Evolutionary conservation across 2,329 filamentous ascomycete genomes (phyloP), one percentile per base, ranked within the genome.

Genomic region (Neofusicoccum cordaticola): DNA sequence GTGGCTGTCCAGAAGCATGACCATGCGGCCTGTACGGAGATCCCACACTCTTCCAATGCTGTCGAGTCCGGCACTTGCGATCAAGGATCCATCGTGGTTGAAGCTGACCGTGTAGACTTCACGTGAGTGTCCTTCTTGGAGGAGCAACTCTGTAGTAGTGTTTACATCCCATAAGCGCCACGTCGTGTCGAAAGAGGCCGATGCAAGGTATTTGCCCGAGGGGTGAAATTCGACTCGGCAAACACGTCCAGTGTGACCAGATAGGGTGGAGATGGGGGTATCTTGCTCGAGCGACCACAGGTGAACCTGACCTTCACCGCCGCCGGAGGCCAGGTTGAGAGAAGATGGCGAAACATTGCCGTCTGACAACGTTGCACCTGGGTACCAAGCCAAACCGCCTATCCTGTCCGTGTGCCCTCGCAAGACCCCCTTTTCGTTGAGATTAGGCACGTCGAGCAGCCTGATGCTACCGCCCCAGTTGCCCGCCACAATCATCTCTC

Each of bases 21-120:
- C 91, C 0, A 94, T 97, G 65, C 95, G 86, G 12, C 95, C 95
- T 1, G 93, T 95, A 63, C 95, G 86, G 42, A 98, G 76, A 80
- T 99, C 95, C 95, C 95, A 99, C 65, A 99, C 90, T 48, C 95
- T 88, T 2, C 94, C 95, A 63, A 97, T 94, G 71, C 92, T 96
- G 80, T 99, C 95, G 35, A 97, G 83, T 2, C 95, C 95, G n/a
- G 90, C 95, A 71, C 90, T 96, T 1, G 93, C 94, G 35, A 98
- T 80, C 1, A 99, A 83, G 1, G 93, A 96, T 0, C 95, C 95
- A 73, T 99, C 95, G 0, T 85, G 85, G 75, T 96, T 97, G 81
- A 98, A 98, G 72, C 88, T 88, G 60, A 98, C 86, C 0, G 93
- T 86, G 72, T 95, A 98, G 12, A 98, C 95, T 67, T 96, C 95